Evolutionary conservation across 805 yeast species (phyloP).

Genomic region (Ogataea trehalophila): DNA sequence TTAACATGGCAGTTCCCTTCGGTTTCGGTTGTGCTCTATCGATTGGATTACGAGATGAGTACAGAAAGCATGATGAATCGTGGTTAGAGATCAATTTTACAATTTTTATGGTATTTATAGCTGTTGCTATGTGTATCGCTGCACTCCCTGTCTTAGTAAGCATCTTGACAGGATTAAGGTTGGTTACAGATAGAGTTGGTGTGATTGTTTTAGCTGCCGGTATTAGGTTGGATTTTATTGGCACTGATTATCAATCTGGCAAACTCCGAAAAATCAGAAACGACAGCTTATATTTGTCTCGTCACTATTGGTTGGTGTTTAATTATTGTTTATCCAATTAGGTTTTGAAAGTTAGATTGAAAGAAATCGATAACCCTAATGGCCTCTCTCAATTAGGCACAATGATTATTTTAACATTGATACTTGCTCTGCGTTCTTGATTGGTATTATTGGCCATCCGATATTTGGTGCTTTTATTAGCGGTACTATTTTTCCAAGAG

Average conservation of each 20-base stretch:
- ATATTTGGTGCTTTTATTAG: conserved; percentile 81
- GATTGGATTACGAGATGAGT: conserved; percentile 58
- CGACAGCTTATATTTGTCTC: conserved; percentile 63
- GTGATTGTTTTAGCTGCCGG: conserved; percentile 77
- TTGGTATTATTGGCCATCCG: conserved; percentile 82
- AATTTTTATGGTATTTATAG: conserved; percentile 74
- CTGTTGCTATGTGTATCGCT: conserved; percentile 79
- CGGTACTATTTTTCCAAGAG: conserved; percentile 73
- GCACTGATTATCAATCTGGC: conserved; percentile 76
- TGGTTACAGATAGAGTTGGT: conserved; percentile 70
- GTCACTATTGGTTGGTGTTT: conserved; percentile 68
- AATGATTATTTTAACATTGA: conserved; percentile 48
- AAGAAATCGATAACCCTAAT: conserved; percentile 43
- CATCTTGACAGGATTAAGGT: conserved; percentile 66
- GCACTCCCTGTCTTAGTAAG: conserved; percentile 84
- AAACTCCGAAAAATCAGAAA: conserved; percentile 63
- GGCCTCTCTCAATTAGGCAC: conserved; percentile 65
- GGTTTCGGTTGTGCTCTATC: conserved; percentile 74
- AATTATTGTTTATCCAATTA: conserved; percentile 53
- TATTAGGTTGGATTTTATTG: conserved; percentile 77
- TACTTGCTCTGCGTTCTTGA: conserved; percentile 69
- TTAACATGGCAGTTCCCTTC: conserved; percentile 74
- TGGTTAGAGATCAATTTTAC: conserved; percentile 49
- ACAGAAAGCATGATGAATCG: conserved; percentile 33
- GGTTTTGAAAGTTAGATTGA: conserved; percentile 41